Conservation (phyloP, 768 basidiomycete species). For the Pleurotus citrinopileatus region DNA sequence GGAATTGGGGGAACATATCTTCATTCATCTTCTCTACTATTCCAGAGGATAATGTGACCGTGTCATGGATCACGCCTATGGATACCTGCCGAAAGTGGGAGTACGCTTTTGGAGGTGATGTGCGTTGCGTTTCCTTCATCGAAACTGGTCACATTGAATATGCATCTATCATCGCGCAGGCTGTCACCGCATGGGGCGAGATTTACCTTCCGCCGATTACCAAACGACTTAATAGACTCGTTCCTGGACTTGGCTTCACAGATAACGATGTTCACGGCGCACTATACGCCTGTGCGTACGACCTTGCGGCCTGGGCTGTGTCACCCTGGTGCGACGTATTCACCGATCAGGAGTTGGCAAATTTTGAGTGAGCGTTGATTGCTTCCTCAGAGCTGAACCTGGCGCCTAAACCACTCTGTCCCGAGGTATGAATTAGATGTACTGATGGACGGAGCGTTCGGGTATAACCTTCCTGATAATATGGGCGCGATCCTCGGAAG, state of each 20-base stretch:
- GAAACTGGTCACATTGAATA: not conserved
- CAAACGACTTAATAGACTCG: slow-evolving; percentile 27
- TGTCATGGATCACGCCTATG: slow-evolving; percentile 41
- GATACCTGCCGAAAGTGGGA: slow-evolving; percentile 33
- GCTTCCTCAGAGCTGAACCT: not conserved
- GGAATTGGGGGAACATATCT: slow-evolving; percentile 25
- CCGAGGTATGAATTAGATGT: slow-evolving; percentile 37
- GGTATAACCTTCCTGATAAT: slow-evolving; percentile 28
- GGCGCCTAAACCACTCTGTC: not conserved
- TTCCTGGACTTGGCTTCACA: slow-evolving; percentile 30
- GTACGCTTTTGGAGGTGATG: slow-evolving; percentile 28
- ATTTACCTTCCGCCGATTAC: slow-evolving; percentile 34
- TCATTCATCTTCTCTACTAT: slow-evolving; percentile 18
- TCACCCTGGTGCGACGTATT: slow-evolving; percentile 42
- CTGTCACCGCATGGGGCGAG: slow-evolving; percentile 26
- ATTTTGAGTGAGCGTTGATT: slow-evolving; percentile 29
- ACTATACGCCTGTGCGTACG: slow-evolving; percentile 40
- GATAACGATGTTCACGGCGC: slow-evolving; percentile 34
- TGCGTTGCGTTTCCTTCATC: slow-evolving; percentile 7
- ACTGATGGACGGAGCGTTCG: slow-evolving; percentile 33
- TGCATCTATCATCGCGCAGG: slow-evolving; percentile 2
- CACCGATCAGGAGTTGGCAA: slow-evolving; percentile 26
- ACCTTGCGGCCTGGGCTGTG: slow-evolving; percentile 29
- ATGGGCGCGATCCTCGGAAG: slow-evolving; percentile 35
- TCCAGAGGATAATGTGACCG: slow-evolving; percentile 29